Evolutionary conservation across 169 alveolate genomes (phyloP), one percentile per base, ranked within the genome.

Genomic region (Plasmodium berghei): DNA sequence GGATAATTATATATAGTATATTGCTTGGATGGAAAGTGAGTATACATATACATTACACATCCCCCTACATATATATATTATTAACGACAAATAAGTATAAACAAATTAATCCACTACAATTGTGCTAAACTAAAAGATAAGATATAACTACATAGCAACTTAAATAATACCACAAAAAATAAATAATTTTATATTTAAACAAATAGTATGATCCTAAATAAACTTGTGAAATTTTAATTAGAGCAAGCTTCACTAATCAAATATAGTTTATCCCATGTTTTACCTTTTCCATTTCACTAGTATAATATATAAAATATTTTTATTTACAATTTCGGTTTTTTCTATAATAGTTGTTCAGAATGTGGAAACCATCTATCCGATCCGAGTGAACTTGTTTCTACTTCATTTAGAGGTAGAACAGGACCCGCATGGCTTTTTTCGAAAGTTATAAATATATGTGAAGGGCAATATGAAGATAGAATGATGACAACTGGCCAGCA

Each of bases 401-500:
- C 96, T 20, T 75, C 91, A 55, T 95, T 95, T 77, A 63, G 97
- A 22, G 97, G 97, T 16, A 92, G 97, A 42, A 95, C 97, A n/a
- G 97, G 97, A 14, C 92, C 95, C 18, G 97, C 97, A 0, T 95
- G 97, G 97, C 95, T 95, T 5, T 95, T 95, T 59, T 88, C 94
- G 26, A 95, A 96, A 88, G 98, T 95, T 0, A 91, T 94, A 28
- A 96, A 96, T 77, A 90, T 96, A 1, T 91, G 97, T 66, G 97
- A 96, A 83, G 98, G 98, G 26, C 94, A 86, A 28, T 83, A 93
- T 56, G 97, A 95, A 83, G 98, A 95, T 70, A 95, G 98, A 70
- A 90, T 87, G 95, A 96, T 96, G 98, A 96, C 97, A 28, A 96
- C 98, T 0, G 98, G 98, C 1, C 95, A 89, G 28, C 98, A 96